A percentile compares a stretch with the other conserved stretches of the same genome.
phyloP scores from a whole-genome alignment of 352 stramenopile genomes.

The Blastocystis sp. region DNA sequence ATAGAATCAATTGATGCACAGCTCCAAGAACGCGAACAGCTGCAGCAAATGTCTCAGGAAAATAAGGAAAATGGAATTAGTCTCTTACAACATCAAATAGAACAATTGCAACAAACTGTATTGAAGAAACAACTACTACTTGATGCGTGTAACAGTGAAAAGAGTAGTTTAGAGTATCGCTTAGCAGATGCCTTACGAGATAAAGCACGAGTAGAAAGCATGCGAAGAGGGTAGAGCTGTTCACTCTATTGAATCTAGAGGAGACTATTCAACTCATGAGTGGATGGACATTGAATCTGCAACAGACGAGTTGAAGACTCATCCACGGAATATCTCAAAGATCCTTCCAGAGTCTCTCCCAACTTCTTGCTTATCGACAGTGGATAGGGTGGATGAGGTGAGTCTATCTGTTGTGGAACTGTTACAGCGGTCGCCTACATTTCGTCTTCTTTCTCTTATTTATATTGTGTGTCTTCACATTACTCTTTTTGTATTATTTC shows the following conservation, averaged over 20 bases:
- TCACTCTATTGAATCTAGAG: not conserved
- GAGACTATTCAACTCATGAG: not conserved
- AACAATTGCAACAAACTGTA: constrained; percentile 33
- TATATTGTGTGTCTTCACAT: constrained; percentile 22
- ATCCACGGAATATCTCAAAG: not conserved
- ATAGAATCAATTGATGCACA: not conserved
- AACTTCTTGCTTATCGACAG: not conserved
- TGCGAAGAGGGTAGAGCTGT: not conserved
- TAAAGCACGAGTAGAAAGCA: not conserved
- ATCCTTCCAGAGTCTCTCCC: constrained; percentile 4
- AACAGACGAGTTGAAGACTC: not conserved
- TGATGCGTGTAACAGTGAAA: constrained; percentile 24
- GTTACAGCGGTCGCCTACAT: not conserved
- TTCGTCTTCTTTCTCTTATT: constrained; percentile 1
- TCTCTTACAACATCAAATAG: constrained; percentile 11
- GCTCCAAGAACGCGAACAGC: not conserved
- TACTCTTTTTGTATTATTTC: not conserved
- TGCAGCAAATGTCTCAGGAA: not conserved
- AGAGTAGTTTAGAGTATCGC: constrained; percentile 23
- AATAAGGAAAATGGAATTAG: not conserved
- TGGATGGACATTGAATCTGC: not conserved
- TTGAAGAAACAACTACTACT: constrained; percentile 48
- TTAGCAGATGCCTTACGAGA: constrained; percentile 14
- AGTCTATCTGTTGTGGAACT: not conserved
- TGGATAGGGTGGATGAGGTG: constrained; percentile 19